Conservation (phyloP, 2,329 filamentous ascomycete genomes). For the Aspergillus ruber region DNA sequence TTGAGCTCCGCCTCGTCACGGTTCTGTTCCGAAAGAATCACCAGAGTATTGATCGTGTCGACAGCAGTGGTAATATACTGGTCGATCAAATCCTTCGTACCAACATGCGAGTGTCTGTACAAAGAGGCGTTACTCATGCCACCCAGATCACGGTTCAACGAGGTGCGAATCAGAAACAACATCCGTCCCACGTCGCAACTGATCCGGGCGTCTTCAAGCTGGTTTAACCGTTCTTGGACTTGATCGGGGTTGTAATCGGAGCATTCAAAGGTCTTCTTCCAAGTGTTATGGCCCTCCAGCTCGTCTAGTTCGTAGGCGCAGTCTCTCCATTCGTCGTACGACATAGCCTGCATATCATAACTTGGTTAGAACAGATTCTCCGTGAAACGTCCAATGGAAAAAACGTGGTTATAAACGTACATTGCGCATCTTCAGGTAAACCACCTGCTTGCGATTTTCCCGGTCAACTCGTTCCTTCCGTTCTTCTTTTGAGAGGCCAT, state of each 20-base stretch:
- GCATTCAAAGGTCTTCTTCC: conserved; percentile 66
- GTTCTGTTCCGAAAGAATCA: conserved; percentile 54
- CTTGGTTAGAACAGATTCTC: conserved; percentile 4
- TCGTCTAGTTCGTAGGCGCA: conserved; percentile 71
- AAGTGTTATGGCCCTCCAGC: conserved; percentile 71
- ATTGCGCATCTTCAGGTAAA: conserved; percentile 60
- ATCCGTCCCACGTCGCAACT: conserved; percentile 68
- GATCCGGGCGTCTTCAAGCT: conserved; percentile 67
- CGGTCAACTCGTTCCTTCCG: conserved; percentile 41
- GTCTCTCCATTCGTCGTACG: conserved; percentile 64
- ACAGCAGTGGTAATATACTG: conserved; percentile 75
- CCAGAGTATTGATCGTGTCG: conserved; percentile 64
- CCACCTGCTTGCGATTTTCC: conserved; percentile 57
- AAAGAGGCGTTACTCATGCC: conserved; percentile 78
- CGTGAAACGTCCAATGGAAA: background rate
- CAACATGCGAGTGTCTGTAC: conserved; percentile 77
- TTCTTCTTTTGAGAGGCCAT: conserved; percentile 49
- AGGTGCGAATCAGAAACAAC: conserved; percentile 73
- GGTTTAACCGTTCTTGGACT: conserved; percentile 61
- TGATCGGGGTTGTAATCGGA: conserved; percentile 65
- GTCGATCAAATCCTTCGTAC: conserved; percentile 82
- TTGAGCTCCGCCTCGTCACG: conserved; percentile 53
- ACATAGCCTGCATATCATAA: conserved; percentile 51
- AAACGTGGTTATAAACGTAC: conserved; percentile 40
- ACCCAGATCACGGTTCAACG: conserved; percentile 72